Conservation (phyloP, 495 filamentous ascomycete genomes). For the Hypoxylon perforatum region DNA sequence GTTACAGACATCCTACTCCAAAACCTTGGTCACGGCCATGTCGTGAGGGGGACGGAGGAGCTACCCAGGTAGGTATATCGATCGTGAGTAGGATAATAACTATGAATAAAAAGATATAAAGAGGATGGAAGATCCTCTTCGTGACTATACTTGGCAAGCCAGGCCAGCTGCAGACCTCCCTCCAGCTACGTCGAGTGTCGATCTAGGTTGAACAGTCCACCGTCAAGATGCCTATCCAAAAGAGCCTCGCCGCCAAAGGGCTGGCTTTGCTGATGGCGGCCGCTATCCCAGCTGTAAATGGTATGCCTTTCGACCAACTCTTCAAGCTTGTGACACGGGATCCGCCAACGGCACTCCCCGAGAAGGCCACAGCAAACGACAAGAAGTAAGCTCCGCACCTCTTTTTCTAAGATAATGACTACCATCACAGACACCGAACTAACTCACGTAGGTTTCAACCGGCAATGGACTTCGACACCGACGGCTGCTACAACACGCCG, state of each 20-base stretch:
- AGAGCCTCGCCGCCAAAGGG: constrained; percentile 48
- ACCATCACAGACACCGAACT: constrained; percentile 3
- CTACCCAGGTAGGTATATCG: neutral
- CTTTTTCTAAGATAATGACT: neutral
- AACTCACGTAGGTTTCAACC: constrained; percentile 51
- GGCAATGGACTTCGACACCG: constrained; percentile 58
- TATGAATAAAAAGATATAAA: constrained; percentile 22
- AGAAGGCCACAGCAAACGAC: constrained; percentile 53
- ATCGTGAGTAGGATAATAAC: neutral
- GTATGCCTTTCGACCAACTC: constrained; percentile 31
- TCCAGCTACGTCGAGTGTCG: constrained; percentile 9
- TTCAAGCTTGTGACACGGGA: constrained; percentile 33
- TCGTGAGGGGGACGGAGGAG: constrained; percentile 9
- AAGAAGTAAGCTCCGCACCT: constrained; percentile 43
- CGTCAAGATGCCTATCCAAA: constrained; percentile 45
- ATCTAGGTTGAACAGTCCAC: constrained; percentile 8
- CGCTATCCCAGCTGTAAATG: constrained; percentile 19
- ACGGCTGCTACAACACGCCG: constrained; percentile 61
- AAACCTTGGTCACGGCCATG: constrained; percentile 4
- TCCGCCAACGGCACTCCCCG: constrained; percentile 51
- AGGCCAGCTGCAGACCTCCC: constrained; percentile 9
- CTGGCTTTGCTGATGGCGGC: constrained; percentile 47
- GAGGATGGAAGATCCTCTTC: neutral
- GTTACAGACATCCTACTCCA: constrained; percentile 14
- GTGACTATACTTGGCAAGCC: neutral